Base-by-base conservation (phyloP, 1,284 basidiomycete species). In the Somion occarium region DNA sequence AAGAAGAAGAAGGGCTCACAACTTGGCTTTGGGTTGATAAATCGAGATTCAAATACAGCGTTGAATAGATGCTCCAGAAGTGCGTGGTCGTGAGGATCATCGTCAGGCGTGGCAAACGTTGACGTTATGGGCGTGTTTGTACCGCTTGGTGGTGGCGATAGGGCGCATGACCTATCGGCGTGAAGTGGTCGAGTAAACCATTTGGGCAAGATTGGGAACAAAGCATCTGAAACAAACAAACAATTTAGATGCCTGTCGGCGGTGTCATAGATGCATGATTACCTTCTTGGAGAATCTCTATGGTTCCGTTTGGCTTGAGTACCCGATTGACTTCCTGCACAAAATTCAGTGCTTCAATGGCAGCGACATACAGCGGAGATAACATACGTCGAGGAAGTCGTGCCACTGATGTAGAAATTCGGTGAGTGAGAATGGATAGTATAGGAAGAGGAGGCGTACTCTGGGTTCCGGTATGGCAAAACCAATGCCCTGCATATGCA, bases 201-300 rank as follows among this genome's bases (percentile, higher is more conserved):
- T 24, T 57, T 53, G 13, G 64, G 63, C 15, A 65, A 46, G 3
- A 59, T 56, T 12, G 64, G 64, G 43, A 65, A 65, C 19, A 56
- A 37, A n/a, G 63, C 59, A 51, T 65, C 64, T 65, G 34, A 23
- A 44, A 3, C 24, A 30, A 13, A 19, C 15, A 19, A 13, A 25
- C 37, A 43, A 39, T 7, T 7, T 34, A 25, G 22, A 26, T 7
- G 11, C n/a, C n/a, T n/a, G n/a, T n/a, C n/a, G n/a, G n/a, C n/a
- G n/a, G n/a, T n/a, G n/a, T n/a, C n/a, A n/a, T n/a, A n/a, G 12
- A 34, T n/a, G 27, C 23, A n/a, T 24, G 23, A 44, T 48, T 55
- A 82, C 84, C 84, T 61, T 85, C 78, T 66, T 87, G 83, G 25
- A 82, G 67, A 23, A 85, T 70, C 61, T 87, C 85, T 12, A 85